Evolutionary conservation across 1,139 yeast genomes (phyloP).

Genomic region (Groenewaldozyma auringiensis): DNA sequence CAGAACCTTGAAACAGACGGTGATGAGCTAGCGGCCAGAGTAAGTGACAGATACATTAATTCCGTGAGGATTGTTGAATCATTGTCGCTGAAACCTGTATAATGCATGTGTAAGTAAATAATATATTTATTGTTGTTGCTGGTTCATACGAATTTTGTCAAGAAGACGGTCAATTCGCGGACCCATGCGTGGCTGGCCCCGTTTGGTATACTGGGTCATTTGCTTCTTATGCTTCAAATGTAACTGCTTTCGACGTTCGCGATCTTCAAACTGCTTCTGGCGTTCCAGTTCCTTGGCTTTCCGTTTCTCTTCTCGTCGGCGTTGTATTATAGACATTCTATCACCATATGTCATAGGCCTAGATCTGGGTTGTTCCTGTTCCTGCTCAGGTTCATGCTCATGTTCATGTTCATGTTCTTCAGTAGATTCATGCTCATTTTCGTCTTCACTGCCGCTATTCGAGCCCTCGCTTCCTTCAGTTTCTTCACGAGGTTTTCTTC

Average conservation of each 20-base stretch:
- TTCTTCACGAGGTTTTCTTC: constrained; percentile 26
- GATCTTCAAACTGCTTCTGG: constrained; percentile 25
- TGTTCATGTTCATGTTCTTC: constrained; percentile 5
- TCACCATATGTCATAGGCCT: constrained; percentile 27
- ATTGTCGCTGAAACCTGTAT: background rate
- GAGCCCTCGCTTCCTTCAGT: background rate
- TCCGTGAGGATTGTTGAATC: background rate
- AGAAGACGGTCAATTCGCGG: constrained; percentile 74
- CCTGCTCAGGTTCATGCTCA: constrained; percentile 23
- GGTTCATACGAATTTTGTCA: constrained; percentile 48
- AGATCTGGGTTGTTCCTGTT: constrained; percentile 22
- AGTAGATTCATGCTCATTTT: background rate
- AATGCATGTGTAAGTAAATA: background rate
- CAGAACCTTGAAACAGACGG: background rate
- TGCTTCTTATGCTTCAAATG: constrained; percentile 45
- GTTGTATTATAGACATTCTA: constrained; percentile 21
- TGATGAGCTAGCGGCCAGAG: background rate
- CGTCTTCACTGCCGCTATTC: background rate
- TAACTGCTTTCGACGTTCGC: constrained; percentile 26
- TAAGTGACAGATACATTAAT: background rate
- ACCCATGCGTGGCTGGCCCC: constrained; percentile 89
- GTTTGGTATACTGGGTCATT: constrained; percentile 50
- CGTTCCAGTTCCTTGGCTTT: constrained; percentile 20
- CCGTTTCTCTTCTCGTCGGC: constrained; percentile 12
- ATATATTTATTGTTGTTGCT: background rate